Evolutionary conservation across 1,284 basidiomycete species (phyloP).

Genomic region (Ustilago nuda): DNA sequence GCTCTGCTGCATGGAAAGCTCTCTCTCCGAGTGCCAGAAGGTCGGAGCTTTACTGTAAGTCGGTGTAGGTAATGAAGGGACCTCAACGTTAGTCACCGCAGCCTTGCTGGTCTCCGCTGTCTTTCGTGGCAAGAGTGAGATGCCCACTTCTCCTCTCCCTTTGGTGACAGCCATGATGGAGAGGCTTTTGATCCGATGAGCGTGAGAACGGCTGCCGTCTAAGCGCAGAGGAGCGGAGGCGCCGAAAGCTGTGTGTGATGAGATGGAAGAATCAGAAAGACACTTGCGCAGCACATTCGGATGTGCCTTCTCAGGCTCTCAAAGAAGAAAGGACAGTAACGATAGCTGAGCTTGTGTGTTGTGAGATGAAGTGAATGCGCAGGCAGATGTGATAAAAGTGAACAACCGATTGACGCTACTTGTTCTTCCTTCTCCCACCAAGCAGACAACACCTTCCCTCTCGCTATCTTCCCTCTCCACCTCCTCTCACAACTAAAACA

Average conservation of each 20-base stretch:
- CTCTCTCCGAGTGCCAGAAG: too few relatives aligned
- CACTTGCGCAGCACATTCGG: neutral
- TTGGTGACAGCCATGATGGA: neutral
- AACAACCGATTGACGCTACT: neutral
- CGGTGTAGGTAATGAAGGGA: neutral
- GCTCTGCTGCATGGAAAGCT: neutral
- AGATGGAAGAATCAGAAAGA: neutral
- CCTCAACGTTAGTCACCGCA: neutral
- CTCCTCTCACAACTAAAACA: neutral
- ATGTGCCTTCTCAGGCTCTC: constrained; percentile 12
- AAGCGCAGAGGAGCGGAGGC: neutral
- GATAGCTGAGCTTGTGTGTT: neutral
- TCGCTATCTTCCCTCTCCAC: neutral
- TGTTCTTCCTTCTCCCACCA: neutral
- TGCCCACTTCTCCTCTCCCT: neutral
- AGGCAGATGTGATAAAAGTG: neutral
- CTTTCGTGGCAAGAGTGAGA: neutral
- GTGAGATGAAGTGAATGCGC: neutral
- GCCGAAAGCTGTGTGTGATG: constrained; percentile 1
- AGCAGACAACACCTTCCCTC: neutral
- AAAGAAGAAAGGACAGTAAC: neutral
- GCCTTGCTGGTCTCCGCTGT: neutral
- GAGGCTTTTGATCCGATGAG: neutral
- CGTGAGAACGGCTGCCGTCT: neutral
- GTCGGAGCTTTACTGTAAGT: neutral